A percentile compares a stretch with the other conserved stretches of the same genome.
Evolutionary conservation across 306 rosid genomes (phyloP).

Genomic region (Prunus armeniaca): DNA sequence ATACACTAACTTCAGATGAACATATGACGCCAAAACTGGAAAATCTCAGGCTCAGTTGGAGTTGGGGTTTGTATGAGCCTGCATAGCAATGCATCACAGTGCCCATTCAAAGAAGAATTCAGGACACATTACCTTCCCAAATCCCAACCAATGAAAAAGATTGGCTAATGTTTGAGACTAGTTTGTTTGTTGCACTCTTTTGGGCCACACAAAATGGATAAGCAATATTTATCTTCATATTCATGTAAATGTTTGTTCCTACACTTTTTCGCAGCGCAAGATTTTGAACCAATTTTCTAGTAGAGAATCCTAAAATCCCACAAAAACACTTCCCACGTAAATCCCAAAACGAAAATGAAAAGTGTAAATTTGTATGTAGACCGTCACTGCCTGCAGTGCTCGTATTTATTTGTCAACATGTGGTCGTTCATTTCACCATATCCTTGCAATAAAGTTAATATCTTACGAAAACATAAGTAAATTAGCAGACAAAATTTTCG

Average conservation of each 20-base stretch:
- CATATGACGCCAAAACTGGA: conserved; percentile 30
- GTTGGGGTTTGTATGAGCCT: conserved; percentile 26
- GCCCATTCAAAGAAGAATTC: conserved; percentile 33
- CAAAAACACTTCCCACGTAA: too few relatives aligned
- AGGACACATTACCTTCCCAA: not conserved
- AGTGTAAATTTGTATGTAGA: too few relatives aligned
- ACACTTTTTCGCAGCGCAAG: not conserved
- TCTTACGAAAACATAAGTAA: too few relatives aligned
- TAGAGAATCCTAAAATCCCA: too few relatives aligned
- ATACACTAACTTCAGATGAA: conserved; percentile 44
- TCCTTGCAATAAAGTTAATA: too few relatives aligned
- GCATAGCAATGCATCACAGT: conserved; percentile 32
- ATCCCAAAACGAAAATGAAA: too few relatives aligned
- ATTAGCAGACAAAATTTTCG: too few relatives aligned
- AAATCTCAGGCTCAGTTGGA: conserved; percentile 17
- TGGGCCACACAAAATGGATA: conserved; percentile 22
- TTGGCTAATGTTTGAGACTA: not conserved
- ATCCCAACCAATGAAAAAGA: not conserved
- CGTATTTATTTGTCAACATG: too few relatives aligned
- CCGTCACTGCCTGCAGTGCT: too few relatives aligned
- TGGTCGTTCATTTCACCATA: too few relatives aligned
- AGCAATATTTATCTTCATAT: not conserved
- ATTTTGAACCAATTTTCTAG: not conserved
- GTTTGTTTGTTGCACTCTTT: not conserved
- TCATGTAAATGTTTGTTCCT: too few relatives aligned